Evolutionary conservation across 192 early-diverging fungal species (phyloP).

Genomic region (Spizellomyces punctatus): DNA sequence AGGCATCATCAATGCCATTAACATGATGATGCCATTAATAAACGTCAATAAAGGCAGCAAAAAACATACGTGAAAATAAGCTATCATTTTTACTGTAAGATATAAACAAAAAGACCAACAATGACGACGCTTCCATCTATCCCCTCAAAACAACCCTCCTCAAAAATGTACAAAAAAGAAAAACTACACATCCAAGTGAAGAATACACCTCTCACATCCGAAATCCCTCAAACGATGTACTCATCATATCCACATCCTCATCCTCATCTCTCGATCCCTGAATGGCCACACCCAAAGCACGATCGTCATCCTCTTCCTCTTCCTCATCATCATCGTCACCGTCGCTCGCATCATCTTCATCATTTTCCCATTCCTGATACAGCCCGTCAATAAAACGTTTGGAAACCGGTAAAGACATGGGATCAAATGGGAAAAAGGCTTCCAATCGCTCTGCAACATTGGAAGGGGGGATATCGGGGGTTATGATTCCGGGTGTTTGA

Average conservation of each 20-base stretch:
- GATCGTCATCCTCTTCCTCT: neutral
- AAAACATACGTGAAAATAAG: no score
- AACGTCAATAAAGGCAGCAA: no score
- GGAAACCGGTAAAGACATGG: constrained; percentile 74
- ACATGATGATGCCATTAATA: no score
- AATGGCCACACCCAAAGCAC: neutral
- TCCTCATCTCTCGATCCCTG: neutral
- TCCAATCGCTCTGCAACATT: constrained; percentile 52
- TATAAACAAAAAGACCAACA: no score
- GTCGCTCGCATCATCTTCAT: constrained; percentile 44
- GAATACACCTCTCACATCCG: neutral
- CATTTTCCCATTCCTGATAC: constrained; percentile 81
- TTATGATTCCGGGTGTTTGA: constrained; percentile 4
- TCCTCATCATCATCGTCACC: constrained; percentile 49
- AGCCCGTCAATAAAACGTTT: constrained; percentile 66
- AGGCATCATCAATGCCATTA: no score
- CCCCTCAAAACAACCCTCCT: no score
- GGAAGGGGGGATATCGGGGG: neutral
- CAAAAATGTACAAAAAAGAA: no score
- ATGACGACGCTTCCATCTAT: no score
- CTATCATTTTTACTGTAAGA: no score
- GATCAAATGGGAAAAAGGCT: constrained; percentile 95
- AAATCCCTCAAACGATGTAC: neutral
- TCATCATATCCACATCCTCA: neutral
- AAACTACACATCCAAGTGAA: no score